Conservation (phyloP, 768 basidiomycete species). For the Trichaptum fuscoviolaceum region DNA sequence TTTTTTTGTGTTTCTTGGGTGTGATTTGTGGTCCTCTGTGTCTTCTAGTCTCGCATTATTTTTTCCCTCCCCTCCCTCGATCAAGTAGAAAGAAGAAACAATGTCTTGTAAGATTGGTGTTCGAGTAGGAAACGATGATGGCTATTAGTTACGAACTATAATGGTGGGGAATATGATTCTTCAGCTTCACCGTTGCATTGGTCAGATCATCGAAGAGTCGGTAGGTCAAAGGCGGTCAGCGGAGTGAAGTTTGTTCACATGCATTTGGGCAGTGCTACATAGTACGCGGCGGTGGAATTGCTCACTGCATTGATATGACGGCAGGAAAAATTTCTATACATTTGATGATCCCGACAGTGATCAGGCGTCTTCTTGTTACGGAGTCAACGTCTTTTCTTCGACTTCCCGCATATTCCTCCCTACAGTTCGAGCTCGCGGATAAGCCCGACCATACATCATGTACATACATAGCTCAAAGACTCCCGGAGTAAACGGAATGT, state of each 20-base stretch:
- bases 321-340: not conserved
- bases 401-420: not conserved
- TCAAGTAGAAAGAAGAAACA: not conserved
- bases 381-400: not conserved
- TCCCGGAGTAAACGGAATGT: too few relatives aligned
- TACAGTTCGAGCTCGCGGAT: not conserved
- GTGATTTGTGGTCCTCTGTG: not conserved
- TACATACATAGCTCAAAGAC: too few relatives aligned
- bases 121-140: not conserved
- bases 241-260: too few relatives aligned
- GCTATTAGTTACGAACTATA: not conserved
- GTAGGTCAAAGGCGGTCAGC: too few relatives aligned
- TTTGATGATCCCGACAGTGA: constrained; percentile 1
- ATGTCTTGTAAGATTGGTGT: not conserved
- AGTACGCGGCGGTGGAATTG: too few relatives aligned
- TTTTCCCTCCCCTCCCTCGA: not conserved
- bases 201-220: too few relatives aligned
- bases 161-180: not conserved
- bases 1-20: not conserved
- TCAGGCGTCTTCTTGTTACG: not conserved
- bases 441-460: not conserved
- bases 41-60: not conserved
- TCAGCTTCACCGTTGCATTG: too few relatives aligned
- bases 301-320: too few relatives aligned
- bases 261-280: too few relatives aligned